Conservation (phyloP, 1,284 basidiomycete species). For the Cutaneotrichosporon dermatis region DNA sequence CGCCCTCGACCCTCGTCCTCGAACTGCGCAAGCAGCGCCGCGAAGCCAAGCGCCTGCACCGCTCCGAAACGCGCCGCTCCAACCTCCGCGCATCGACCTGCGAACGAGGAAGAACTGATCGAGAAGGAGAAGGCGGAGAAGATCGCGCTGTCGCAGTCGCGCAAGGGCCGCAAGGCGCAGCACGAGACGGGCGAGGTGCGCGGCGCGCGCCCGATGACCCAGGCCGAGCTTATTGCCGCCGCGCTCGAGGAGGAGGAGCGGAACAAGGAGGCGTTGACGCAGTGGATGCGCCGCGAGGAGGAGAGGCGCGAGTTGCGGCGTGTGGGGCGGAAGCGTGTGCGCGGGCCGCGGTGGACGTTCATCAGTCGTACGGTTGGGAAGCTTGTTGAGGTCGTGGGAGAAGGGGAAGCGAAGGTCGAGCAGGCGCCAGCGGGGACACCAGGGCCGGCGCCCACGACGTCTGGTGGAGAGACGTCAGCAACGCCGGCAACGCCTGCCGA, state of each 20-base stretch:
- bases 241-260: slow-evolving; percentile 54
- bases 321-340: slow-evolving; percentile 48
- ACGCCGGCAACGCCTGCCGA: too few relatives aligned
- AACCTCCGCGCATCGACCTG: slow-evolving; percentile 42
- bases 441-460: too few relatives aligned
- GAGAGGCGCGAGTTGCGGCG: slow-evolving; percentile 50
- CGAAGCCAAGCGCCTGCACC: slow-evolving; percentile 33
- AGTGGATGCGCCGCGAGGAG: slow-evolving; percentile 53
- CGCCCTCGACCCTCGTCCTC: slow-evolving; percentile 42
- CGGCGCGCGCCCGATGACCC: slow-evolving; percentile 44
- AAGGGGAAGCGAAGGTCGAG: not conserved
- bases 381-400: slow-evolving; percentile 35
- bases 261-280: slow-evolving; percentile 51
- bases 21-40: slow-evolving; percentile 36
- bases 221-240: slow-evolving; percentile 53
- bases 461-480: too few relatives aligned
- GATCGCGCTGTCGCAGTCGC: slow-evolving; percentile 2
- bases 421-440: not conserved
- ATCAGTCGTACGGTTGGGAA: slow-evolving; percentile 47
- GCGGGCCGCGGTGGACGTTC: slow-evolving; percentile 52
- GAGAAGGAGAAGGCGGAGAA: slow-evolving; percentile 30
- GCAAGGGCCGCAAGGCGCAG: slow-evolving; percentile 32
- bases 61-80: slow-evolving; percentile 37
- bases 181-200: slow-evolving; percentile 38
- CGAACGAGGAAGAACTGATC: slow-evolving; percentile 34